Conservation (phyloP, 495 filamentous ascomycete species). For the Penicillium tannophilum region DNA sequence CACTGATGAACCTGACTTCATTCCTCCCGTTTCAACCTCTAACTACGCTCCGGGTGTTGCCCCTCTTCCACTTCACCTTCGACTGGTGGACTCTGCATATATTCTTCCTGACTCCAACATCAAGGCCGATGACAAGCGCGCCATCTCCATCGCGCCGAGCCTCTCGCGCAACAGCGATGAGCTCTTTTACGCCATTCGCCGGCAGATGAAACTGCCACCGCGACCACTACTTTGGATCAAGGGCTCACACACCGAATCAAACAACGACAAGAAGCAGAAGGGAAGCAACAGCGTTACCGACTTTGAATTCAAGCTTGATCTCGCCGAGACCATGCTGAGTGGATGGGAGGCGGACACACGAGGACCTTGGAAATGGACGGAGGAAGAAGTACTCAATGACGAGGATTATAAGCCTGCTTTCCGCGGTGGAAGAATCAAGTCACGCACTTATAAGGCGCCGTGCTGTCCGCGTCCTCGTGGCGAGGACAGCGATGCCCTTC, state of each 20-base stretch:
- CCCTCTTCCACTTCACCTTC: slow-evolving; percentile 1
- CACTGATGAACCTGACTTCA: slow-evolving; percentile 22
- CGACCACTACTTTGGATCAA: slow-evolving; percentile 37
- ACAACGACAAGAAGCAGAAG: slow-evolving; percentile 31
- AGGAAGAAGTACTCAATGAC: slow-evolving; percentile 29
- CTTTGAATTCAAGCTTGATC: slow-evolving; percentile 43
- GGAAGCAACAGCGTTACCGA: slow-evolving; percentile 36
- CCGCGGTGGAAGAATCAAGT: slow-evolving; percentile 31
- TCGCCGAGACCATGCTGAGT: slow-evolving; percentile 36
- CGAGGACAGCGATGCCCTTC: slow-evolving; percentile 18
- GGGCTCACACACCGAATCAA: slow-evolving; percentile 37
- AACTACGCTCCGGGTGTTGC: not conserved
- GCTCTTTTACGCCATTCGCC: slow-evolving; percentile 30
- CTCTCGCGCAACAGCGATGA: slow-evolving; percentile 26
- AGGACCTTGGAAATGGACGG: slow-evolving; percentile 19
- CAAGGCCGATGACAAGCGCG: slow-evolving; percentile 17
- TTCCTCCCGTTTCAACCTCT: slow-evolving; percentile 11
- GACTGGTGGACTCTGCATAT: slow-evolving; percentile 25
- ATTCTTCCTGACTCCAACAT: slow-evolving; percentile 18
- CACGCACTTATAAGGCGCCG: slow-evolving; percentile 26
- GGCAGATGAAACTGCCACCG: slow-evolving; percentile 38
- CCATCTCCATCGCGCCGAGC: slow-evolving; percentile 28
- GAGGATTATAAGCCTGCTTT: slow-evolving; percentile 29
- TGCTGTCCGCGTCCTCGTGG: not conserved
- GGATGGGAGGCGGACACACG: slow-evolving; percentile 26